A percentile compares a stretch with the other conserved stretches of the same genome.
Evolutionary conservation across 768 basidiomycete species (phyloP).

Genomic region (Tephrocybe sp.): DNA sequence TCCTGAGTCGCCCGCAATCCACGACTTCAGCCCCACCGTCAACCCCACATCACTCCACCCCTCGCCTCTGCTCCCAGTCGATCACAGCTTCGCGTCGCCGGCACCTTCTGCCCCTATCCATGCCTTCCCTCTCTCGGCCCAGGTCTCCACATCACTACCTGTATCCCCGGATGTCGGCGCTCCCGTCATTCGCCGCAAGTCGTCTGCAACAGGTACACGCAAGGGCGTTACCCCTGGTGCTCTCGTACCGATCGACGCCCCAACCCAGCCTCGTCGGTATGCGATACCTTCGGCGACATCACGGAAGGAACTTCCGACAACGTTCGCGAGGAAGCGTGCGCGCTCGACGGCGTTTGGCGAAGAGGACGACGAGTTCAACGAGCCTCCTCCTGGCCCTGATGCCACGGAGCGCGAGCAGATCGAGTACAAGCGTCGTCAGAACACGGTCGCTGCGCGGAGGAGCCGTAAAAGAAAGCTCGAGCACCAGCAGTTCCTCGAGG

Average conservation of each 20-base stretch:
- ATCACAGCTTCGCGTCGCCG: constrained; percentile 8
- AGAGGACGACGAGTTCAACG: constrained; percentile 45
- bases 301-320: constrained; percentile 66
- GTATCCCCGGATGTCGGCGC: no score
- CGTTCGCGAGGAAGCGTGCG: constrained; percentile 63
- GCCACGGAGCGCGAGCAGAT: constrained; percentile 60
- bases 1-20: constrained; percentile 46
- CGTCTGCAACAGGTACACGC: constrained; percentile 61
- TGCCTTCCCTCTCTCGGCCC: no score
- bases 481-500: constrained; percentile 62
- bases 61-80: constrained; percentile 25
- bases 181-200: constrained; percentile 28
- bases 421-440: constrained; percentile 75
- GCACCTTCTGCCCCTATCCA: not conserved
- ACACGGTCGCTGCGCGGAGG: constrained; percentile 77
- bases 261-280: constrained; percentile 71
- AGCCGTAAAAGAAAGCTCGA: constrained; percentile 73
- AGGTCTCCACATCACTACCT: no score
- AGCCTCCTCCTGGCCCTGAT: constrained; percentile 31
- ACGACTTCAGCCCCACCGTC: constrained; percentile 29
- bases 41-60: constrained; percentile 27
- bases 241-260: constrained; percentile 70
- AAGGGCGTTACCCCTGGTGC: constrained; percentile 60
- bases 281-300: constrained; percentile 65
- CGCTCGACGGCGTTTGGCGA: constrained; percentile 42